Evolutionary conservation across 2,329 filamentous ascomycete genomes (phyloP).

Genomic region (Allantophomopsis cytisporea): DNA sequence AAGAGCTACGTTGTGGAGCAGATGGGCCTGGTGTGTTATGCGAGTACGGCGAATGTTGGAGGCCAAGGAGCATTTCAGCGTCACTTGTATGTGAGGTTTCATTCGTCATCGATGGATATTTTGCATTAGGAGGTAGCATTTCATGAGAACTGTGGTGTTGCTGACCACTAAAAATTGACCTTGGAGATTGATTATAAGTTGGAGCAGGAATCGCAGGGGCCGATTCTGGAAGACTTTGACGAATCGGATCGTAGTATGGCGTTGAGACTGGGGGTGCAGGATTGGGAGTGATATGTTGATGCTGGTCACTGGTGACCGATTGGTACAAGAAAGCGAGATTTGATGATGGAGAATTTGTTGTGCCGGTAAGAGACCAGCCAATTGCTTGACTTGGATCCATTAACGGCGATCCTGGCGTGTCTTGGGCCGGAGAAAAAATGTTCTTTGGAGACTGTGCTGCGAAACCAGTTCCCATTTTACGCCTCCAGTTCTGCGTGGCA

Average conservation of each 20-base stretch:
- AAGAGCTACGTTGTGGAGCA: not conserved
- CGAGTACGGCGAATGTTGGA: slow-evolving; percentile 26
- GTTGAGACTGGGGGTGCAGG: slow-evolving; percentile 30
- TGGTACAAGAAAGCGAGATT: slow-evolving; percentile 68
- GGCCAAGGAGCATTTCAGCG: slow-evolving; percentile 31
- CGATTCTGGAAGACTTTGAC: slow-evolving; percentile 36
- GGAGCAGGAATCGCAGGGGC: slow-evolving; percentile 14
- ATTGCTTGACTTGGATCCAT: slow-evolving; percentile 42
- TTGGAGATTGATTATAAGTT: too few species aligned
- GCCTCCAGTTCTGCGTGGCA: slow-evolving; percentile 22
- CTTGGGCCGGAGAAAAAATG: slow-evolving; percentile 25
- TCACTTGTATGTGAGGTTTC: slow-evolving; percentile 25
- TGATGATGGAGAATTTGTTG: slow-evolving; percentile 72
- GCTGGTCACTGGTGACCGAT: slow-evolving; percentile 8
- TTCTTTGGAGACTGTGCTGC: slow-evolving; percentile 7
- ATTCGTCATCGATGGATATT: slow-evolving; percentile 16
- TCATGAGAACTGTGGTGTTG: slow-evolving; percentile 5
- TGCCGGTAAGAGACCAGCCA: slow-evolving; percentile 80
- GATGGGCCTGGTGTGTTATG: not conserved
- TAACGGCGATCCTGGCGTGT: slow-evolving; percentile 29
- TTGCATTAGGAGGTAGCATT: slow-evolving; percentile 18
- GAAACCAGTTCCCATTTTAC: slow-evolving; percentile 9
- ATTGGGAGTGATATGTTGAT: slow-evolving; percentile 4
- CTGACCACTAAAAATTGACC: slow-evolving; percentile 1
- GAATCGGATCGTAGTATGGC: slow-evolving; percentile 46